These are phyloP conservation scores for Pichia sp. DNA, from an alignment of 1,139 yeast genomes.

Conservation along the genomic window DNA sequence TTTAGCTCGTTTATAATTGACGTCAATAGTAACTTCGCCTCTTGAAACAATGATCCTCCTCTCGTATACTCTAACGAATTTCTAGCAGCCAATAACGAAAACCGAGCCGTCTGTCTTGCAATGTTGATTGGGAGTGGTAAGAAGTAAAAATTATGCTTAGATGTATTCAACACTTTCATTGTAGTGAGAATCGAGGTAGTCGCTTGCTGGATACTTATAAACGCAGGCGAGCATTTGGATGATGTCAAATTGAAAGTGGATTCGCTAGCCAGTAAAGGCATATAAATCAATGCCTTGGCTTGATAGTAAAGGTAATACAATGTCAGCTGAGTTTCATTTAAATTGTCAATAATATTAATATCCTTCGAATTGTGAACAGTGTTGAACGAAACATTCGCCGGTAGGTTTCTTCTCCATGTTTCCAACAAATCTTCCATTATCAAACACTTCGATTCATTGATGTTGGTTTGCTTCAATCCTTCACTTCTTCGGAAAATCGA, in stretches of 20 bases:
- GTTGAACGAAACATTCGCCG: conserved; percentile 58
- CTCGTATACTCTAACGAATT: conserved; percentile 79
- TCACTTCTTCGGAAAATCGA: conserved; percentile 49
- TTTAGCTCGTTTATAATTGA: conserved; percentile 47
- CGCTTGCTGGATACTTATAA: conserved; percentile 66
- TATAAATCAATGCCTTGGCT: conserved; percentile 72
- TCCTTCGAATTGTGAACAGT: conserved; percentile 57
- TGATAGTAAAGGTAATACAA: conserved; percentile 68
- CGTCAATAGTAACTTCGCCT: conserved; percentile 53
- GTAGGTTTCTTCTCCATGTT: conserved; percentile 72
- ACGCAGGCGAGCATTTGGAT: conserved; percentile 47
- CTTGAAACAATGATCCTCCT: conserved; percentile 76
- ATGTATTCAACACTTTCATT: conserved; percentile 44
- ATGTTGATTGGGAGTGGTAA: conserved; percentile 69
- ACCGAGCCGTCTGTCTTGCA: conserved; percentile 63
- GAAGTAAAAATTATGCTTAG: conserved; percentile 36
- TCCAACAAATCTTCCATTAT: conserved; percentile 69
- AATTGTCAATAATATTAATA: conserved; percentile 36
- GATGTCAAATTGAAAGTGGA: conserved; percentile 17
- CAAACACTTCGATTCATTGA: conserved; percentile 35
- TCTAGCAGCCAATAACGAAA: conserved; percentile 67
- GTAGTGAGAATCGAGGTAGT: conserved; percentile 63
- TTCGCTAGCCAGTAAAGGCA: conserved; percentile 62
- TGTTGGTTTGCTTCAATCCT: conserved; percentile 24
- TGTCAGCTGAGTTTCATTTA: conserved; percentile 52